Evolutionary conservation across 352 stramenopile species (phyloP), one percentile per base, ranked within the genome.

Genomic region (Pythium scleroteichum): DNA sequence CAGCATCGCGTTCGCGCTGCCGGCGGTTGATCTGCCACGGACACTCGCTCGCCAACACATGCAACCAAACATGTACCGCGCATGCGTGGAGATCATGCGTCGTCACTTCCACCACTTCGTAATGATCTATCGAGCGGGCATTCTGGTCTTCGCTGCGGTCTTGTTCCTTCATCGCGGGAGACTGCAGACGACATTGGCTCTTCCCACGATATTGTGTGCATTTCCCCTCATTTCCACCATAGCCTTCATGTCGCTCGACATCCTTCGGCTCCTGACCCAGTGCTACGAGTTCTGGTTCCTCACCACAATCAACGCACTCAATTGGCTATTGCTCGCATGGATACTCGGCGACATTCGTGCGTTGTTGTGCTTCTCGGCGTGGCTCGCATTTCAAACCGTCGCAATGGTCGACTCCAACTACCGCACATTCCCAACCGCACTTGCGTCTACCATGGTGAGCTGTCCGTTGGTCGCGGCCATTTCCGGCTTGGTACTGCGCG

Each of bases 231-330:
- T 54, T 2, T 45, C 54, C 2, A 54, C 39, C 19, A 33, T 22
- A 5, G 20, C 53, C 24, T 62, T 62, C 32, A 32, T 62, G 13
- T 62, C 44, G 20, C 38, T 29, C 17, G 46, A 63, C 10, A 4
- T 63, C 5, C 13, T 63, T 22, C 3, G 24, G 56, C 46, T 63
- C 2, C 24, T 63, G 7, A 22, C 19, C 1, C 19, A 39, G n/a
- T 33, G 39, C 35, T 63, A 63, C 47, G 56, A 63, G 24, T 63
- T 63, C 29, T 63, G 56, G 56, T 63, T 63, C 40, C 45, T 63
- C 17, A 35, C 35, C 3, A 19, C 42, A 1, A 40, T 63, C 45
- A 63, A 63, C 26, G 56, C n/a, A 13, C 22, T 45, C 38, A 55
- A 57, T 47, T 63, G 56, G 46, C 42, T 57, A 19, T 24, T 57